Evolutionary conservation across 2,329 filamentous ascomycete genomes (phyloP).

Genomic region (Arthrobotrys sinensis): DNA sequence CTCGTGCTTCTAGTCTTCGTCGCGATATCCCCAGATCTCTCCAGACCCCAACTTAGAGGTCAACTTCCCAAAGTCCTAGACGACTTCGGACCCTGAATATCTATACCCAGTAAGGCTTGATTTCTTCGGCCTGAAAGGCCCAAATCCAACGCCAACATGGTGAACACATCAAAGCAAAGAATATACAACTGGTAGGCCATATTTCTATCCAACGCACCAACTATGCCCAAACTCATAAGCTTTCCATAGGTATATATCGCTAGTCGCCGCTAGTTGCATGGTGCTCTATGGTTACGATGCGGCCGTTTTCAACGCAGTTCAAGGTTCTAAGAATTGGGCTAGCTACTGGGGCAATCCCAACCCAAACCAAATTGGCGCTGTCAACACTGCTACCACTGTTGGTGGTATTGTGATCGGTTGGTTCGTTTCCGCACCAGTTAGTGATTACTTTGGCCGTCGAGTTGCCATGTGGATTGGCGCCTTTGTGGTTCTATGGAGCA

Average conservation of each 20-base stretch:
- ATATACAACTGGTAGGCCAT: constrained; percentile 70
- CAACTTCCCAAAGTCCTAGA: not conserved
- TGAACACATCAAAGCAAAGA: constrained; percentile 66
- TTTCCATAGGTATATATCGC: constrained; percentile 75
- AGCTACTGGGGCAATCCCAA: constrained; percentile 67
- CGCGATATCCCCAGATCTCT: constrained; percentile 1
- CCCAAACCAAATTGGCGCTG: constrained; percentile 71
- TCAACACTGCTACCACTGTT: constrained; percentile 80
- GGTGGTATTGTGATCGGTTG: constrained; percentile 80
- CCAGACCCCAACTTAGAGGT: not conserved
- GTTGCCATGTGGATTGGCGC: constrained; percentile 75
- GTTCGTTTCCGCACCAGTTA: constrained; percentile 77
- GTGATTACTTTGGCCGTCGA: constrained; percentile 63
- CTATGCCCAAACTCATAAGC: constrained; percentile 24
- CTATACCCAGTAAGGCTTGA: not conserved
- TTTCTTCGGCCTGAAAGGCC: not conserved
- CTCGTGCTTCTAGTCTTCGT: not conserved
- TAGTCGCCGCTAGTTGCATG: constrained; percentile 81
- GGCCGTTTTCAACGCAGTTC: constrained; percentile 80
- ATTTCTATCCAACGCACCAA: not conserved
- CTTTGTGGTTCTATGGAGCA: constrained; percentile 77
- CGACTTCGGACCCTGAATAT: not conserved
- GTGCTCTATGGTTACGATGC: constrained; percentile 83
- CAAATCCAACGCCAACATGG: constrained; percentile 65
- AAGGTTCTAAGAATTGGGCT: constrained; percentile 78